Percentiles rank a stretch among this genome's conserved stretches.
Evolutionary conservation across 345 rosid genomes (phyloP).

Genomic region (Physaria fendleri): DNA sequence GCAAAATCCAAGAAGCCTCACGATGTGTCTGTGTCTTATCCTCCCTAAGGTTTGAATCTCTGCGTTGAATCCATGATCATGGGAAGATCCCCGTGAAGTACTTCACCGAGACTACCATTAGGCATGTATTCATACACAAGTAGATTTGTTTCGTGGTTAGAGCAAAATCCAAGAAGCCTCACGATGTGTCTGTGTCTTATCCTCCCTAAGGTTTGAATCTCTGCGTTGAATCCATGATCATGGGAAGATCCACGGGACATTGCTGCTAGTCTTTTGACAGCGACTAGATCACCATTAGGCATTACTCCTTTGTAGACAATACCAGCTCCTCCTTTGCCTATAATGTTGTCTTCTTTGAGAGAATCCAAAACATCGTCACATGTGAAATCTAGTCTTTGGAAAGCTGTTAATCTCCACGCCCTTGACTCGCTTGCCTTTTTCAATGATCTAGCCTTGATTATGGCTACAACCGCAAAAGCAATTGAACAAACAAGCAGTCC

Average conservation of each 20-base stretch:
- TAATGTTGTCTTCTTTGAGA: slow-evolving; percentile 84
- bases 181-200: slow-evolving; percentile 85
- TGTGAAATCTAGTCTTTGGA: slow-evolving; percentile 84
- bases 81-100: slow-evolving; percentile 85
- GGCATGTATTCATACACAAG: slow-evolving; percentile 88
- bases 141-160: slow-evolving; percentile 87
- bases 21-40: slow-evolving; percentile 83
- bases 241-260: slow-evolving; percentile 90
- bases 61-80: slow-evolving; percentile 92
- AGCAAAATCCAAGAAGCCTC: slow-evolving; percentile 74
- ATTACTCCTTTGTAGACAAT: slow-evolving; percentile 74
- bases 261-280: slow-evolving; percentile 71
- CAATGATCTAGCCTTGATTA: slow-evolving; percentile 71
- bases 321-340: slow-evolving; percentile 95
- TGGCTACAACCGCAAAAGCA: slow-evolving; percentile 74
- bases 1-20: slow-evolving; percentile 74
- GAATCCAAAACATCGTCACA: slow-evolving; percentile 76
- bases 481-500: slow-evolving; percentile 81
- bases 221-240: slow-evolving; percentile 93
- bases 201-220: slow-evolving; percentile 87
- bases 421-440: slow-evolving; percentile 79
- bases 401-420: slow-evolving; percentile 91
- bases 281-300: slow-evolving; percentile 76
- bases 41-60: slow-evolving; percentile 90
- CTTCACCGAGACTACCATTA: slow-evolving; percentile 86